Base-by-base conservation (phyloP, 345 rosid species). In the Laguncularia racemosa region DNA sequence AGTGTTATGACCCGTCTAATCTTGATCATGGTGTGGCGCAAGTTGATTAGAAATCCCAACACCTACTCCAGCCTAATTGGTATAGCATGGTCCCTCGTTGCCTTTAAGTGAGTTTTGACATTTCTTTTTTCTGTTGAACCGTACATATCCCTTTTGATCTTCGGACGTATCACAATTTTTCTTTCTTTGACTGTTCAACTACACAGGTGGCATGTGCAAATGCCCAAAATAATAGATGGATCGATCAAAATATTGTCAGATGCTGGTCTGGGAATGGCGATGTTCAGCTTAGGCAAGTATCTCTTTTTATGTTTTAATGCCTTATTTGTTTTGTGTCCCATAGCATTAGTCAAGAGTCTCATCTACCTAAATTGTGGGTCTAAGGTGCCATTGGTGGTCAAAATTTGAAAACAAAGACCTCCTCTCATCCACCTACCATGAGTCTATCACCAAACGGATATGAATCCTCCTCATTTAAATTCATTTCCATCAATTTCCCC, bases 221-320 rank as follows among this genome's bases (percentile, higher is more conserved):
- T 92, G 98, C 98, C 98, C 6, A 79, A 83, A 67, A 71, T 92
- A 55, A 40, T 92, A 62, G 74, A 81, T 61, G 54, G 74, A 75
- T 92, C 98, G 44, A 92, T 92, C 71, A 75, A 90, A 63, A 92
- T 92, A 58, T 86, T 92, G 71, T 92, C 98, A 33, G 96, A 92
- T 78, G 98, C 98, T 57, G 98, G 98, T 56, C 90, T 92, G 44
- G 98, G 98, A 72, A 92, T 92, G 98, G 98, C 98, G 57, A 92
- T 92, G 98, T 92, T 92, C 79, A 92, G 98, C 72, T 85, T 92
- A 53, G 98, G 98, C 89, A 69, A 76, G 86, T 71, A 46, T 12
- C 19, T 26, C 28, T 2, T 33, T 33, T 33, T 7, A 33, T 6
- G 13, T 46, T 48, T 17, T 44, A 3, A 23, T 23, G 5, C 28